A percentile compares a stretch with the other conserved stretches of the same genome.
These are phyloP conservation scores for Sclerotinia trifoliorum DNA, from an alignment of 2,329 filamentous ascomycete genomes.

Conservation along the genomic window DNA sequence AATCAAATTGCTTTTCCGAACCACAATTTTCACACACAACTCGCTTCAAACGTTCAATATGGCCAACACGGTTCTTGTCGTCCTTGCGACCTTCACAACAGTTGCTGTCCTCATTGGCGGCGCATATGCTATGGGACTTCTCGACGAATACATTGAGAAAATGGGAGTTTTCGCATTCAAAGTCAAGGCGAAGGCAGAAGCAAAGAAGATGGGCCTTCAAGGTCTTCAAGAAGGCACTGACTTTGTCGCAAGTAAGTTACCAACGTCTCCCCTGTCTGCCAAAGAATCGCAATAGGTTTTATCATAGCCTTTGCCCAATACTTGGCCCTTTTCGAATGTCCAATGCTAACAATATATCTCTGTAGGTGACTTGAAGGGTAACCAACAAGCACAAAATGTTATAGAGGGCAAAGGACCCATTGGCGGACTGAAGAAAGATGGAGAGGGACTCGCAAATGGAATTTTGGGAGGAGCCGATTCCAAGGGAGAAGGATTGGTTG, in stretches of 20 bases:
- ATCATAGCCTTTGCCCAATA: not conserved
- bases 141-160: slow-evolving; percentile 44
- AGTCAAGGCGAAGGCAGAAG: slow-evolving; percentile 45
- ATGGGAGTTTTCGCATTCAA: slow-evolving; percentile 44
- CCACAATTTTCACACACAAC: no score
- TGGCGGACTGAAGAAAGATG: slow-evolving; percentile 29
- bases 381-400: slow-evolving; percentile 41
- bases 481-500: slow-evolving; percentile 7
- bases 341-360: not conserved
- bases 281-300: not conserved
- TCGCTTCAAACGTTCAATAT: not conserved
- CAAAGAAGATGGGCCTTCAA: slow-evolving; percentile 43
- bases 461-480: slow-evolving; percentile 1
- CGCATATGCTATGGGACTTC: slow-evolving; percentile 43
- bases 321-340: not conserved
- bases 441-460: slow-evolving; percentile 13
- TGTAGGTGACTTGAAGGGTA: slow-evolving; percentile 42
- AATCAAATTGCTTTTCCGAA: not conserved
- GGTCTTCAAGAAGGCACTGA: slow-evolving; percentile 44
- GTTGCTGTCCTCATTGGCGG: slow-evolving; percentile 39
- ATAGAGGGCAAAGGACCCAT: slow-evolving; percentile 31
- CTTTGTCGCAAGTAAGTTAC: slow-evolving; percentile 41
- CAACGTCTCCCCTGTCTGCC: no score
- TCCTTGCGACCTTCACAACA: slow-evolving; percentile 38
- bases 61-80: slow-evolving; percentile 33